A percentile compares a stretch with the other conserved stretches of the same genome.
phyloP scores from a whole-genome alignment of 2,329 filamentous ascomycete species.

The Setomelanomma holmii region DNA sequence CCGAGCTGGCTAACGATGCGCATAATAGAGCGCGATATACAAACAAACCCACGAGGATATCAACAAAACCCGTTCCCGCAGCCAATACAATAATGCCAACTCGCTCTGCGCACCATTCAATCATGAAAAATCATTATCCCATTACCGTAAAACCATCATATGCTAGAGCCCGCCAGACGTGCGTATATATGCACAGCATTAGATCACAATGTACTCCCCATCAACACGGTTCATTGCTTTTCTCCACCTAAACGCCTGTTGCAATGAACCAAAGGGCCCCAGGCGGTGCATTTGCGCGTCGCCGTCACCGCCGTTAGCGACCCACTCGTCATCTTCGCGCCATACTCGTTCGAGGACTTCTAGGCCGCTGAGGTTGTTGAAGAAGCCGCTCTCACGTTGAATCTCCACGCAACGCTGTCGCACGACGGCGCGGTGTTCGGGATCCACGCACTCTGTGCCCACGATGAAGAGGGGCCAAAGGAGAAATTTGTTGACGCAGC shows the following conservation, averaged over 20 bases:
- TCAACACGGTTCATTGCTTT: slow-evolving; percentile 59
- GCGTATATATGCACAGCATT: slow-evolving; percentile 24
- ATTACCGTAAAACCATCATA: slow-evolving; percentile 9
- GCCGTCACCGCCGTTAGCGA: slow-evolving; percentile 22
- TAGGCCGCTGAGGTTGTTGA: slow-evolving; percentile 87
- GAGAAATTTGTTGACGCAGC: slow-evolving; percentile 82
- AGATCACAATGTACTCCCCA: slow-evolving; percentile 61
- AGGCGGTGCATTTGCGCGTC: slow-evolving; percentile 24
- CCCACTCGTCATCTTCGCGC: slow-evolving; percentile 61
- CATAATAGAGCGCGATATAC: slow-evolving; percentile 11
- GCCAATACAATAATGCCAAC: slow-evolving; percentile 3
- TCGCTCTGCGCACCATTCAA: slow-evolving; percentile 9
- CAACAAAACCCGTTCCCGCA: slow-evolving; percentile 10
- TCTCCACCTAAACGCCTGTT: slow-evolving; percentile 56
- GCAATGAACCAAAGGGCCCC: slow-evolving; percentile 32
- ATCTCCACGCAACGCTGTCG: slow-evolving; percentile 84
- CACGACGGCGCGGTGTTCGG: slow-evolving; percentile 79
- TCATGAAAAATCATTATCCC: slow-evolving; percentile 3
- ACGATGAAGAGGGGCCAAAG: slow-evolving; percentile 93
- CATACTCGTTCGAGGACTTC: slow-evolving; percentile 87
- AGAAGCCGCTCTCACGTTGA: slow-evolving; percentile 86
- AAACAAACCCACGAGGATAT: slow-evolving; percentile 9
- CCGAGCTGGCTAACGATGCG: too few species aligned
- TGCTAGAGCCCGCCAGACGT: slow-evolving; percentile 21
- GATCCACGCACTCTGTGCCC: slow-evolving; percentile 86